phyloP scores from a whole-genome alignment of 345 rosid species.

The Brassica incana region DNA sequence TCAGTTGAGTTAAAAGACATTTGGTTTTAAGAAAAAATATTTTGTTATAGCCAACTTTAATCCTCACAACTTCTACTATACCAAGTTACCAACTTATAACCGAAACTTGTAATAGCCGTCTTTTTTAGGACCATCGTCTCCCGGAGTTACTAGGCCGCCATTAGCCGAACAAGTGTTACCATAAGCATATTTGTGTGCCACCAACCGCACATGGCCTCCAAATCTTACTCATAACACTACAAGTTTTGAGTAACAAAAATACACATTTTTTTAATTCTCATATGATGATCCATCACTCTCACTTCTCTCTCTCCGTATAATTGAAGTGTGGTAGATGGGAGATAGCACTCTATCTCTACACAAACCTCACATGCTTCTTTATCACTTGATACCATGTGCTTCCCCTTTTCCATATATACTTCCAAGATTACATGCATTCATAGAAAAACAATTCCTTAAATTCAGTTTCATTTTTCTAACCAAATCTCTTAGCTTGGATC shows the following conservation, averaged over 20 bases:
- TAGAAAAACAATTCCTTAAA: constrained; percentile 5
- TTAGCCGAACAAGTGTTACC: constrained; percentile 19
- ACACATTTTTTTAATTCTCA: constrained; percentile 27
- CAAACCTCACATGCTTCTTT: constrained; percentile 44
- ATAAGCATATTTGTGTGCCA: constrained; percentile 17
- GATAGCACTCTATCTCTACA: constrained; percentile 38
- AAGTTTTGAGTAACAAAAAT: constrained; percentile 23
- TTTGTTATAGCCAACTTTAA: neutral
- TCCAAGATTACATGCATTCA: constrained; percentile 29
- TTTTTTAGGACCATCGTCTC: neutral
- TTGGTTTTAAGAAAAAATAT: too few relatives aligned
- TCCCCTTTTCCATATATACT: constrained; percentile 26
- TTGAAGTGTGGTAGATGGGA: constrained; percentile 41
- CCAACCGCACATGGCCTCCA: constrained; percentile 35
- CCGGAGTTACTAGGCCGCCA: neutral
- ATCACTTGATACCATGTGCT: constrained; percentile 41
- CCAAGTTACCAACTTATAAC: neutral
- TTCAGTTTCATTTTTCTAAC: constrained; percentile 13
- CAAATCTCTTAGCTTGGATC: constrained; percentile 27
- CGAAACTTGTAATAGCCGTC: neutral
- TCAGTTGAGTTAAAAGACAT: neutral
- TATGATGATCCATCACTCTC: constrained; percentile 37
- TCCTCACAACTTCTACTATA: neutral
- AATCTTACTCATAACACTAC: constrained; percentile 31
- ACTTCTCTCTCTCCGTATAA: constrained; percentile 35